Base-by-base conservation (phyloP, 345 rosid genomes). In the Brassica juncea region DNA sequence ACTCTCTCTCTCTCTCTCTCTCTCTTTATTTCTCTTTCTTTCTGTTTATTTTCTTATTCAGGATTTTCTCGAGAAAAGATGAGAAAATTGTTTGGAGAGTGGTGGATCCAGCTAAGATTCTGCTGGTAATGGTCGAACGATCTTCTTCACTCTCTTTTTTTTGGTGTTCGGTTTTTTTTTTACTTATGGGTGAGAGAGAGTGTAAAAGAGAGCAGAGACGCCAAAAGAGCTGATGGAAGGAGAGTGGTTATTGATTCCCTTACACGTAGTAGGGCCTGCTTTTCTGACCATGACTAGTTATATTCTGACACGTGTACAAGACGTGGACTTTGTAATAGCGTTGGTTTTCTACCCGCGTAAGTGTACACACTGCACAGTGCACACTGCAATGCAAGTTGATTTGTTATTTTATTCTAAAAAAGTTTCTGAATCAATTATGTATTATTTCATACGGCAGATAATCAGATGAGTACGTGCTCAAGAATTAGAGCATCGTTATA, bases 61-160 rank as follows among this genome's bases (percentile, higher is more conserved):
- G 28, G 73, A 16, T 74, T 74, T 74, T 74, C 71, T 12, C 65
- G 52, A 71, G 74, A 34, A 15, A 35, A 34, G 8, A 32, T 8
- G 12, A 55, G 34, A n/a, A 6, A 9, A 0, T 3, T 66, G 0
- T 5, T 15, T 1, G 8, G 63, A 71, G 6, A 60, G 62, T 34
- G 62, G 60, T 37, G 76, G 82, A 89, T 89, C 89, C 98, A 93
- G 98, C 98, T 93, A 88, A 89, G 94, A 84, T 85, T 85, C 87
- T 74, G 86, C 90, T 85, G 88, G 76, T 74, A 19, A 64, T 80
- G 68, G 83, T 69, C 70, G 35, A 62, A 59, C 54, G 74, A 61
- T 69, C 70, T 66, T 74, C 75, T 74, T 73, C 74, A 34, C 72
- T 64, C 35, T 16, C 1, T 60, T 25, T 44, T 59, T 12, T 34